Evolutionary conservation across 371 early-diverging fungal species (phyloP), one percentile per base, ranked within the genome.

Genomic region (Mucor mucedo): DNA sequence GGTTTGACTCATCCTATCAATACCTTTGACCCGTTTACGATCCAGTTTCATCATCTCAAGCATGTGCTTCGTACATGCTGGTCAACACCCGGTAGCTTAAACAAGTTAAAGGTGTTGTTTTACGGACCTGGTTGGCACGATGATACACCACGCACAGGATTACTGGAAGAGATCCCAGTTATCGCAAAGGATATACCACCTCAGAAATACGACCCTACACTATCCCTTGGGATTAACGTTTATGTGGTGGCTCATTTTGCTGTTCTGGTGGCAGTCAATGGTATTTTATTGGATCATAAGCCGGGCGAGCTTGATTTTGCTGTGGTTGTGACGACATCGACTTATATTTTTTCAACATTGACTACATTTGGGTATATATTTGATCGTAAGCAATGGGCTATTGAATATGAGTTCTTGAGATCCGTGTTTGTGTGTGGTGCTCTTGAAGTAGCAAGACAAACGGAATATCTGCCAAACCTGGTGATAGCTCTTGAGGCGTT

Each of bases 61-160:
- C 78, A 83, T 53, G 75, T 85, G 42, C 60, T 76, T 57, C 38
- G 76, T 72, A 60, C 61, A 58, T 40, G 71, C 52, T 66, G 52
- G 62, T 42, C 52, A 32, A 74, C 86, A 10, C 71, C 77, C 0
- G 79, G 80, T 1, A 2, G 79, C 8, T 63, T n/a, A 28, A 59
- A 82, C 55, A 83, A 81, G 58, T 58, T 84, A 65, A 81, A 79
- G 33, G 83, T 81, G 4, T 60, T 85, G 47, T 81, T 85, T 54
- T 83, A 83, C 62, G 86, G 86, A 2, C 86, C 86, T 39, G 86
- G 86, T 29, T 85, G 86, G 86, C 79, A 82, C 45, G 70, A 74
- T 14, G 80, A 73, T 39, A 74, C 76, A 7, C 80, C 78, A 33
- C 73, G 82, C 32, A 73, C 75, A 4, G 83, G 83, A 14, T 58